Evolutionary conservation across 176 grass and related monocot species (phyloP).

Genomic region (Zoysia pacifica): DNA sequence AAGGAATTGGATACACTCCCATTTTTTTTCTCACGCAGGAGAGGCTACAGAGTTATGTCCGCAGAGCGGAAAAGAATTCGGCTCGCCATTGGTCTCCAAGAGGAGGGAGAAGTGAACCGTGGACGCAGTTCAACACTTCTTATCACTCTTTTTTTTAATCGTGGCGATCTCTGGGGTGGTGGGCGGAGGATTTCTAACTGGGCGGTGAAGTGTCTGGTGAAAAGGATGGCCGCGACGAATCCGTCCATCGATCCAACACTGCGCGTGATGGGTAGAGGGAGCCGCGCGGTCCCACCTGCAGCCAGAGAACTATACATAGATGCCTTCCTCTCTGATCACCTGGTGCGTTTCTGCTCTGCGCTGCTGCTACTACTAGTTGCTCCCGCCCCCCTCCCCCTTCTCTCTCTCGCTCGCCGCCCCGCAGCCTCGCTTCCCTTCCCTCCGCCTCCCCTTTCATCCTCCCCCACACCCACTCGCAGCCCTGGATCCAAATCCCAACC

Average conservation of each 20-base stretch:
- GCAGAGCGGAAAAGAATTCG: background rate
- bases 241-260: slow-evolving; percentile 47
- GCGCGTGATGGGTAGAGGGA: slow-evolving; percentile 32
- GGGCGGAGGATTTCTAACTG: slow-evolving; percentile 54
- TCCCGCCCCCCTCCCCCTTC: background rate
- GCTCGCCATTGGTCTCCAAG: slow-evolving; percentile 27
- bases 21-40: background rate
- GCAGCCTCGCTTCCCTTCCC: background rate
- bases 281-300: background rate
- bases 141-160: slow-evolving; percentile 27
- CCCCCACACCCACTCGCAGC: slow-evolving; percentile 15
- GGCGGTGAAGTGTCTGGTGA: slow-evolving; percentile 47
- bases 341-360: slow-evolving; percentile 14
- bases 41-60: background rate
- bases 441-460: too few species aligned
- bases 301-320: slow-evolving; percentile 39
- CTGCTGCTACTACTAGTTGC: background rate
- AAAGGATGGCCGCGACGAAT: slow-evolving; percentile 44
- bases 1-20: background rate
- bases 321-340: slow-evolving; percentile 47
- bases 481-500: slow-evolving; percentile 57
- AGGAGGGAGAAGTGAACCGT: slow-evolving; percentile 27
- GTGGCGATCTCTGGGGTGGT: slow-evolving; percentile 23
- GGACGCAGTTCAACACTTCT: slow-evolving; percentile 35
- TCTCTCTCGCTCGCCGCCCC: background rate